Percentiles rank a stretch among this genome's conserved stretches.
phyloP scores from a whole-genome alignment of 192 early-diverging fungal genomes.

The Backusella macrospora region DNA sequence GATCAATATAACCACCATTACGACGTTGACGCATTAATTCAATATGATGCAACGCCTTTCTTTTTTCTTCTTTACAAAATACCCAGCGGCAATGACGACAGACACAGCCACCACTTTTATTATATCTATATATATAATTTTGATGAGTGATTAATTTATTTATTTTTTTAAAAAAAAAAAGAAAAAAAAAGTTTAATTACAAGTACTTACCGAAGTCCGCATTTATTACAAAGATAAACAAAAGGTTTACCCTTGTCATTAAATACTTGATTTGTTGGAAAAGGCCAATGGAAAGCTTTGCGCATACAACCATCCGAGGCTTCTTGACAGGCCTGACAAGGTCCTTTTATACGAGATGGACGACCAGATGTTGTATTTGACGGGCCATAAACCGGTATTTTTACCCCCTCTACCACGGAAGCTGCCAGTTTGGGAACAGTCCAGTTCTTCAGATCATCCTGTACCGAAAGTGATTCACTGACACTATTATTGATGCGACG shows the following conservation, averaged over 20 bases:
- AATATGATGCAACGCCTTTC: conserved; percentile 39
- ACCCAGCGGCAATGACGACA: conserved; percentile 44
- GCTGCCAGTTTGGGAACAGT: neutral
- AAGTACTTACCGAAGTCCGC: conserved; percentile 42
- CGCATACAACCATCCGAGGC: conserved; percentile 43
- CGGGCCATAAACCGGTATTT: neutral
- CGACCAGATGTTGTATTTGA: conserved; percentile 5
- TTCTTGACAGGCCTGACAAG: conserved; percentile 43
- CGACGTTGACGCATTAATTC: conserved; percentile 32
- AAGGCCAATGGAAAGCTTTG: conserved; percentile 46
- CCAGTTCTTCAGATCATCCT: neutral
- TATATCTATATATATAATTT: conserved; percentile 36
- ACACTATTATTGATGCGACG: neutral
- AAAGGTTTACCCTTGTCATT: conserved; percentile 39
- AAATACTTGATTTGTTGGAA: conserved; percentile 21
- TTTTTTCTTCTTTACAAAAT: conserved; percentile 43
- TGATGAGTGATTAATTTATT: neutral
- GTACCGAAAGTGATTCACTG: neutral
- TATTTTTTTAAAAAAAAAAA: neutral
- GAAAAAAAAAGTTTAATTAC: conserved; percentile 12
- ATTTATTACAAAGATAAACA: conserved; percentile 48
- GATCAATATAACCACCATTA: conserved; percentile 21
- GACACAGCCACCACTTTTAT: conserved; percentile 40
- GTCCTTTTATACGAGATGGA: conserved; percentile 33
- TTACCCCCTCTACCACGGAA: neutral